Percentiles rank a stretch among this genome's conserved stretches.
Evolutionary conservation across 805 yeast genomes (phyloP).

Genomic region (Kazachstania taianensis): DNA sequence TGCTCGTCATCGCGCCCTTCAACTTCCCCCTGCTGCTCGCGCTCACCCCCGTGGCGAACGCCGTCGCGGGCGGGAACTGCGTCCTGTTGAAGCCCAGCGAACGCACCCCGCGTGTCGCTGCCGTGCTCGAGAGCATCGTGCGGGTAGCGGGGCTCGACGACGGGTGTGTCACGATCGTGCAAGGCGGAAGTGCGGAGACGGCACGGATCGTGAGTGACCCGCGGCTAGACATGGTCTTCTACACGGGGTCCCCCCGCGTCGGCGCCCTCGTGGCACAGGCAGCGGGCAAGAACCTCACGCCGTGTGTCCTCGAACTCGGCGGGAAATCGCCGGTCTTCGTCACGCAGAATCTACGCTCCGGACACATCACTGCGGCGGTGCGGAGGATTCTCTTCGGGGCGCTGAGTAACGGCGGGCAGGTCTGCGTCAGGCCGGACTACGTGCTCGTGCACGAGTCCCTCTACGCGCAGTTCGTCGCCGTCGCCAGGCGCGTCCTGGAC

Average conservation of each 20-base stretch:
- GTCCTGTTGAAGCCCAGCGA: conserved; percentile 75
- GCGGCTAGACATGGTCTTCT: conserved; percentile 72
- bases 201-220: conserved; percentile 43
- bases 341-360: conserved; percentile 38
- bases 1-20: conserved; percentile 45
- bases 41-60: conserved; percentile 60
- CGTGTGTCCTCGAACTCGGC: conserved; percentile 74
- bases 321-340: conserved; percentile 85
- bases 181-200: conserved; percentile 64
- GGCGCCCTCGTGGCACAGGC: conserved; percentile 69
- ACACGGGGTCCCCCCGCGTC: conserved; percentile 72
- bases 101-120: conserved; percentile 50
- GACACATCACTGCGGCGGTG: conserved; percentile 38
- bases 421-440: conserved; percentile 86
- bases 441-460: conserved; percentile 52
- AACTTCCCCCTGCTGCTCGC: conserved; percentile 47
- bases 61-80: conserved; percentile 77
- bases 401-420: conserved; percentile 76
- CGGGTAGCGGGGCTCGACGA: conserved; percentile 38
- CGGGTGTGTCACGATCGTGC: conserved; percentile 52
- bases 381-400: conserved; percentile 70
- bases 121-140: conserved; percentile 46
- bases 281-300: conserved; percentile 81
- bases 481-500: conserved; percentile 31
- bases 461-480: conserved; percentile 41